These are phyloP conservation scores for Penicillium capsulatum DNA, from an alignment of 2,329 filamentous ascomycete genomes.

Conservation along the genomic window DNA sequence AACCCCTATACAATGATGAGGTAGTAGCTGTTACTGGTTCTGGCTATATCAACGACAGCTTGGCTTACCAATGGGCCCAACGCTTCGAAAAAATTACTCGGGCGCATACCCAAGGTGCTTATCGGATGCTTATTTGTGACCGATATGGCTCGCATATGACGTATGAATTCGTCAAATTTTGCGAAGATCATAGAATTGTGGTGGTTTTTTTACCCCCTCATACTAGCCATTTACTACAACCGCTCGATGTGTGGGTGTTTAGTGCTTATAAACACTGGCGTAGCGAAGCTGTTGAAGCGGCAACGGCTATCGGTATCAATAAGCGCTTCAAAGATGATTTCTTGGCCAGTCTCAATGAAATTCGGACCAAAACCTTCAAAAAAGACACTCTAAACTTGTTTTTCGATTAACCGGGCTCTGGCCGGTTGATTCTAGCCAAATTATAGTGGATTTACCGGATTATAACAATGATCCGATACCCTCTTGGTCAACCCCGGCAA, in stretches of 20 bases:
- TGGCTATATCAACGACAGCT: conserved; percentile 1
- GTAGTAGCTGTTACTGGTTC: not conserved
- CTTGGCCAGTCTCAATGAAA: not conserved
- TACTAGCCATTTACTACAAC: conserved; percentile 3
- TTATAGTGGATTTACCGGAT: not conserved
- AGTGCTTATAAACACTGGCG: conserved; percentile 4
- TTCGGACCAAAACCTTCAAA: not conserved
- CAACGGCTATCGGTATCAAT: not conserved
- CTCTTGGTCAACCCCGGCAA: too few relatives aligned
- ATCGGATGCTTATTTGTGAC: conserved; percentile 1
- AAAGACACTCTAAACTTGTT: not conserved
- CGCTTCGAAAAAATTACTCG: not conserved
- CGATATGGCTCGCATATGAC: conserved; percentile 1
- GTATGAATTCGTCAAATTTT: not conserved
- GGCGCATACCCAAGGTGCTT: not conserved
- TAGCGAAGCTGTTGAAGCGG: conserved; percentile 2
- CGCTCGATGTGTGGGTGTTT: conserved; percentile 4
- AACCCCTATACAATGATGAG: not conserved
- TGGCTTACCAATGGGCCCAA: conserved; percentile 1
- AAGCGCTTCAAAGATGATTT: conserved; percentile 3
- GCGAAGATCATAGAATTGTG: not conserved
- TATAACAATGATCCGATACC: too few relatives aligned
- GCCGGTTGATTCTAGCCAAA: not conserved
- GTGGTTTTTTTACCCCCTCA: conserved; percentile 2
- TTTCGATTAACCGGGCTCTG: not conserved